These are phyloP conservation scores for Solanum aculeatissimum DNA, from an alignment of 305 asterid genomes.

Conservation along the genomic window DNA sequence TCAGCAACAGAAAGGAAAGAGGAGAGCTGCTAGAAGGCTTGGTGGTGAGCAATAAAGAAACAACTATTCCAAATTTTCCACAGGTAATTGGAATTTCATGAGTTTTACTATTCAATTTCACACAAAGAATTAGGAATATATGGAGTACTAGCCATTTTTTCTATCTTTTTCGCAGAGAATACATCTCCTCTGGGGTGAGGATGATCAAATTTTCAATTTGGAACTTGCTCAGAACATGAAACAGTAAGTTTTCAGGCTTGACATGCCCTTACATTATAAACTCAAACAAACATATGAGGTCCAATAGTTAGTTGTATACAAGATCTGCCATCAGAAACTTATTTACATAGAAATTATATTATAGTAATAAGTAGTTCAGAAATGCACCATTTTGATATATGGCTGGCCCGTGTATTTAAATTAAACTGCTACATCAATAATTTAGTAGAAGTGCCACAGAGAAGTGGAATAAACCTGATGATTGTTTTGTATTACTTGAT, in stretches of 20 bases:
- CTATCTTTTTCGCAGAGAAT: conserved; percentile 40
- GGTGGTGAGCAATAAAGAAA: conserved; percentile 58
- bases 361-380: neutral
- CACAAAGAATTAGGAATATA: neutral
- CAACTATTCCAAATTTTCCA: conserved; percentile 39
- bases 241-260: conserved; percentile 34
- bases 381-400: neutral
- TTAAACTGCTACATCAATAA: neutral
- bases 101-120: neutral
- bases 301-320: neutral
- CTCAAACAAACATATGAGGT: neutral
- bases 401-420: neutral
- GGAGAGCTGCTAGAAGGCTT: conserved; percentile 75
- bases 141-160: neutral
- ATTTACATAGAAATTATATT: neutral
- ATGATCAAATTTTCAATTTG: conserved; percentile 78
- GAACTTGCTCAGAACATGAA: conserved; percentile 74
- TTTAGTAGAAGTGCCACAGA: neutral
- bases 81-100: conserved; percentile 31
- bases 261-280: neutral
- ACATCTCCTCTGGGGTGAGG: conserved; percentile 90
- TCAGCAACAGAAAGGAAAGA: conserved; percentile 80
- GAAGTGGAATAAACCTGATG: neutral
- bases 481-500: neutral
- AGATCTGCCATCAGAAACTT: neutral